Base-by-base conservation (phyloP, 345 rosid genomes). In the Eucalyptus shirleyi region DNA sequence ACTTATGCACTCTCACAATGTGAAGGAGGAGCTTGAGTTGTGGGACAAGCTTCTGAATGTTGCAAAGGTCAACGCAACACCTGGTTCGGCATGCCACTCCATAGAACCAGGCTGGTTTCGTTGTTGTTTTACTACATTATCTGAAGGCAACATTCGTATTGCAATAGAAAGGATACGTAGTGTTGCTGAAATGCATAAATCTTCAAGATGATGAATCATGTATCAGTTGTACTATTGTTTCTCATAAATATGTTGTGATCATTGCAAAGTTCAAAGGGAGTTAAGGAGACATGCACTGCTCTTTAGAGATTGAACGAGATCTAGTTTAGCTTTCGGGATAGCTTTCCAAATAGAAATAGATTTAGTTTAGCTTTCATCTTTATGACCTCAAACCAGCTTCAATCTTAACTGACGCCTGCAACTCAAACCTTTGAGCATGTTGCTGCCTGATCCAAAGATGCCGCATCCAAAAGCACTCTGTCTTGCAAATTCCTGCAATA, bases 31-130 rank as follows among this genome's bases (percentile, higher is more conserved):
- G 88, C 96, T 96, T 89, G 97, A 96, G 90, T 91, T 97, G 51
- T 97, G 95, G 93, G 95, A 96, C 89, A 94, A 94, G 91, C 95
- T 98, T 23, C 88, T 97, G 91, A 96, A 92, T 89, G 91, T 94
- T 90, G 96, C 95, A 87, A 97, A 97, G 93, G 94, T 97, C 92
- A 98, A 96, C 86, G 94, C 92, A 82, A 98, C 99, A 90, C 98
- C 99, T 23, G 98, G 99, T 15, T 94, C 97, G 50, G 97, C 98
- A 12, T 97, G 99, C 91, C 98, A 96, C 91, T 96, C 98, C 93
- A 96, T 95, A 89, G 97, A 98, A 91, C 97, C 97, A 2, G 99
- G 99, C 88, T 98, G 99, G 99, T 98, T 98, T 88, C 91, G 99
- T 45, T 98, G 98, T 89, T 95, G 98, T 94, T 98, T 96, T 92